These are phyloP conservation scores for Aegilops bicornis DNA, from an alignment of 176 grass and related monocot species.

Conservation along the genomic window DNA sequence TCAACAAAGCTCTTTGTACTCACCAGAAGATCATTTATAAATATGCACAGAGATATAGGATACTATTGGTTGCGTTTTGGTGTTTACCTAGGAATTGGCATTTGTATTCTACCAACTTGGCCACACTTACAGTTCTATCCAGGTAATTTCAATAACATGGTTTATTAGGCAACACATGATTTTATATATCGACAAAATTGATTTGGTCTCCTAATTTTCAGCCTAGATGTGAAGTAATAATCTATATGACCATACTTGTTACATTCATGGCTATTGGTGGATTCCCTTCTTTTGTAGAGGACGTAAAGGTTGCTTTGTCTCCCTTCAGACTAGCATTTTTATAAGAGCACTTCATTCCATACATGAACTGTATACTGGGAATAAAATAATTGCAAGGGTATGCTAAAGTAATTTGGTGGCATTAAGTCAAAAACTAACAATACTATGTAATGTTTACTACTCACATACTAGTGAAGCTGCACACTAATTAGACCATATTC, in stretches of 20 bases:
- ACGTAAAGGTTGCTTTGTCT: conserved; percentile 14
- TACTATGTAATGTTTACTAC: too few relatives aligned
- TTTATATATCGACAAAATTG: background rate
- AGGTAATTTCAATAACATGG: conserved; percentile 17
- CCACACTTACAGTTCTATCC: conserved; percentile 42
- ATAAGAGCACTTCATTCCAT: background rate
- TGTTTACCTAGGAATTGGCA: conserved; percentile 25
- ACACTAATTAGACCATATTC: too few relatives aligned
- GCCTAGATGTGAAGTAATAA: conserved; percentile 43
- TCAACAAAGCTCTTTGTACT: conserved; percentile 37
- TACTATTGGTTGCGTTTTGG: conserved; percentile 61
- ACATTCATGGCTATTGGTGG: conserved; percentile 54
- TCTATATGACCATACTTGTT: conserved; percentile 32
- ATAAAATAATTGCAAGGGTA: too few relatives aligned
- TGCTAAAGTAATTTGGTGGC: too few relatives aligned
- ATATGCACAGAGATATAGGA: conserved; percentile 7
- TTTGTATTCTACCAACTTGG: conserved; percentile 53
- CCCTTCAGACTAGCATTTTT: background rate
- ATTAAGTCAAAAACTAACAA: too few relatives aligned
- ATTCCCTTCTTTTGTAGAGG: conserved; percentile 51
- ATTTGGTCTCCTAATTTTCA: conserved; percentile 6
- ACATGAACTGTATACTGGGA: background rate
- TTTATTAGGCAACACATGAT: background rate
- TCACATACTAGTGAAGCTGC: too few relatives aligned
- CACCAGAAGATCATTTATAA: conserved; percentile 45